Percentiles rank a stretch among this genome's conserved stretches.
Conservation (phyloP, 305 asterid species). For the Rubia tinctorum region DNA sequence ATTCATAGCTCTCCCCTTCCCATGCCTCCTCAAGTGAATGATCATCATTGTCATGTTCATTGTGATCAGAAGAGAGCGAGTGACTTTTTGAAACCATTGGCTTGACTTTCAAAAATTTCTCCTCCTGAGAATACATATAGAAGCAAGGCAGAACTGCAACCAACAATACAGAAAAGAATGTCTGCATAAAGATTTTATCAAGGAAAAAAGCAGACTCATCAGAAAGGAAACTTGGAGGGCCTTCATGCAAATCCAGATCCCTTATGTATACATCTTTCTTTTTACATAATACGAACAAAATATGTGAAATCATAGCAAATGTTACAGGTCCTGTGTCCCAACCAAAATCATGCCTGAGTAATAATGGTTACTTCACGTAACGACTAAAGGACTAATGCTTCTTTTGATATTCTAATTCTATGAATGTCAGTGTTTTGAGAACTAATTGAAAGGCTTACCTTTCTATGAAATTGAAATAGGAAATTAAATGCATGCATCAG, state of each 20-base stretch:
- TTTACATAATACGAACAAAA: not conserved
- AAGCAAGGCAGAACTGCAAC: constrained; percentile 86
- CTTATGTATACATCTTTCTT: not conserved
- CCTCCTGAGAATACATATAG: constrained; percentile 61
- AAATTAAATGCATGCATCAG: not conserved
- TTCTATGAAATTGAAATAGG: not conserved
- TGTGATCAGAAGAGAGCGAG: constrained; percentile 28
- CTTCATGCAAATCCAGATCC: not conserved
- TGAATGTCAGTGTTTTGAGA: not conserved
- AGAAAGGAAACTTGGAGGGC: not conserved
- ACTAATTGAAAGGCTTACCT: not conserved
- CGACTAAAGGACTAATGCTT: not conserved
- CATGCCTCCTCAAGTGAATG: constrained; percentile 46
- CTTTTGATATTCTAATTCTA: not conserved
- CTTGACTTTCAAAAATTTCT: constrained; percentile 39
- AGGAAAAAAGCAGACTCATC: not conserved
- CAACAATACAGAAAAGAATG: constrained; percentile 14
- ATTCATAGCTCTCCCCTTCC: constrained; percentile 79
- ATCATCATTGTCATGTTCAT: constrained; percentile 41
- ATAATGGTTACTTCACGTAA: not conserved
- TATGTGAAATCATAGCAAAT: not conserved
- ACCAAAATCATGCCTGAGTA: not conserved
- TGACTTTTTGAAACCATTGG: constrained; percentile 30
- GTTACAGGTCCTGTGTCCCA: not conserved
- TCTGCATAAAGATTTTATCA: not conserved